Conservation (phyloP, 106 monocot genomes). For the Dendrobium nobile region DNA sequence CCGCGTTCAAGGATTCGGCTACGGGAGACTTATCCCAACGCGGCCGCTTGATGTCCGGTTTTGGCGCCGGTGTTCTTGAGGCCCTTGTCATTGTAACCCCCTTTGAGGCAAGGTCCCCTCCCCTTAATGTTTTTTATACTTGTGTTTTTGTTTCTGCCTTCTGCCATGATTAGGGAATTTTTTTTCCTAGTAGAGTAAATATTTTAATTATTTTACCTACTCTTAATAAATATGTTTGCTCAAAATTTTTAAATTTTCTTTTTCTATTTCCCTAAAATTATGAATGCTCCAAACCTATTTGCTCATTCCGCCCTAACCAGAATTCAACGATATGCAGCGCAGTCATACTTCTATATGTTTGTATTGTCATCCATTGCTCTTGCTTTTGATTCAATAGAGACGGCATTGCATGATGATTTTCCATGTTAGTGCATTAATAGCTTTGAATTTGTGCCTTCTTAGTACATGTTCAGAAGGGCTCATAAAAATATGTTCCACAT, state of each 20-base stretch:
- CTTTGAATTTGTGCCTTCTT: no score
- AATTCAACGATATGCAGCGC: background rate
- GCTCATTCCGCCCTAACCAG: no score
- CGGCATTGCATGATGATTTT: no score
- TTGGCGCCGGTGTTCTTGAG: conserved; percentile 91
- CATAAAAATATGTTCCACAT: no score
- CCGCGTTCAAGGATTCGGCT: conserved; percentile 42
- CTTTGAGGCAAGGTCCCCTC: conserved; percentile 44
- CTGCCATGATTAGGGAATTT: background rate
- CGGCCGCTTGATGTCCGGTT: conserved; percentile 33
- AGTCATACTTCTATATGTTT: background rate
- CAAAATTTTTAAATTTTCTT: no score
- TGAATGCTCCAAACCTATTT: no score
- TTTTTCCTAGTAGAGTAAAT: no score
- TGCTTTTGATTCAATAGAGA: background rate
- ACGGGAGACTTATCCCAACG: conserved; percentile 38
- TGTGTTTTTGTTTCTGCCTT: background rate
- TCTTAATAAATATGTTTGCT: no score
- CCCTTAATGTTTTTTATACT: background rate
- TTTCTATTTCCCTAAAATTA: no score
- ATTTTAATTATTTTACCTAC: no score
- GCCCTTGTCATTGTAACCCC: conserved; percentile 94
- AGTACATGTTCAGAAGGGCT: no score
- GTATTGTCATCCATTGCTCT: background rate
- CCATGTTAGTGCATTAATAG: no score